phyloP scores from a whole-genome alignment of 495 filamentous ascomycete species.

The Aspergillus mulundensis region DNA sequence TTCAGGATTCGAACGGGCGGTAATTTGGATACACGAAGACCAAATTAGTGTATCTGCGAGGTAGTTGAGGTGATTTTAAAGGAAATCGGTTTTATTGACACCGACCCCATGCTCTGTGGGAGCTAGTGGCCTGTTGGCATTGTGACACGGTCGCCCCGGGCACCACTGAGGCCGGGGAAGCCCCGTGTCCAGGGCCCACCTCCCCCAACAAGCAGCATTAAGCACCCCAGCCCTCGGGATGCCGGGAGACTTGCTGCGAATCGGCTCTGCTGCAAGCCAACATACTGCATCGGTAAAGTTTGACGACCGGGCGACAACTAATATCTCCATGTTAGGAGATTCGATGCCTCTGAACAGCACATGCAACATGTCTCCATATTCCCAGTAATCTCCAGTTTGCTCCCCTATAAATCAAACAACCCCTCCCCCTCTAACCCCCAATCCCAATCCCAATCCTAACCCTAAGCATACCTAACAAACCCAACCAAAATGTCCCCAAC shows the following conservation, averaged over 20 bases:
- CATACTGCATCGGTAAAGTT: not conserved
- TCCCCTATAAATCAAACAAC: no score
- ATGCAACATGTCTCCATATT: no score
- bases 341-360: no score
- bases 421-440: no score
- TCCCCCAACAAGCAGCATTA: not conserved
- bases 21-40: no score
- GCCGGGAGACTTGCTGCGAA: not conserved
- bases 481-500: constrained; percentile 26
- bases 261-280: not conserved
- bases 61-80: no score
- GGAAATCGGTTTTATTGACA: no score
- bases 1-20: no score
- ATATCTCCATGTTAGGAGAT: not conserved
- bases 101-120: not conserved
- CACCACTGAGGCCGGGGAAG: no score
- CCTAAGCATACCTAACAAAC: not conserved
- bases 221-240: constrained; percentile 5
- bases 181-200: constrained; percentile 2
- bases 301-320: not conserved
- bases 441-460: not conserved
- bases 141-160: no score
- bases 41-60: no score
- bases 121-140: not conserved
- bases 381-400: no score